Evolutionary conservation across 1,284 basidiomycete species (phyloP).

Genomic region (Irpex sp.): DNA sequence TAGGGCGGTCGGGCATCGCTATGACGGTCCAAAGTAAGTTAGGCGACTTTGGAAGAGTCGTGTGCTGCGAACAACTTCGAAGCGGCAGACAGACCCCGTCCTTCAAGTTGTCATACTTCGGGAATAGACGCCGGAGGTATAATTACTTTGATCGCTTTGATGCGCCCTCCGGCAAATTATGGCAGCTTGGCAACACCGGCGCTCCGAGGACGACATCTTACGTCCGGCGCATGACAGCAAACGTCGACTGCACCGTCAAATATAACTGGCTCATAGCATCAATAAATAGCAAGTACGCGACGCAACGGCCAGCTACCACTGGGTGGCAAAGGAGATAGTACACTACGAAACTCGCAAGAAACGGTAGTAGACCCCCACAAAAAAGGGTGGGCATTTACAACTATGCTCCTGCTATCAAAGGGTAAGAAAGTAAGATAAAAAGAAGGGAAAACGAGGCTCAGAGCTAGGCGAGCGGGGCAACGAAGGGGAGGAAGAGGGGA

Average conservation of each 20-base stretch:
- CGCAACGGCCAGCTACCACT: not conserved
- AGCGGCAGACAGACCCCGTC: not conserved
- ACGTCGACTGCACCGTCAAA: not conserved
- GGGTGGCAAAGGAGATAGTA: constrained; percentile 6
- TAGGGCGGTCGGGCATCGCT: not conserved
- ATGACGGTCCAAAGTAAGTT: not conserved
- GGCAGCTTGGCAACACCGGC: not conserved
- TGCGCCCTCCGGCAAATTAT: not conserved
- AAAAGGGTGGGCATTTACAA: constrained; percentile 10
- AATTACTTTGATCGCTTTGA: not conserved
- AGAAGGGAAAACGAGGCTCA: not conserved
- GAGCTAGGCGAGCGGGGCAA: not conserved
- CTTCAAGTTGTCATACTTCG: not conserved
- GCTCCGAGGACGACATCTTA: not conserved
- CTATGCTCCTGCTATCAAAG: constrained; percentile 4
- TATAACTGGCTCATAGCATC: not conserved
- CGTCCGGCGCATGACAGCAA: not conserved
- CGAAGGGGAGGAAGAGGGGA: not conserved
- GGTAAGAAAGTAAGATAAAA: not conserved
- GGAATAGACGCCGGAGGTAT: not conserved
- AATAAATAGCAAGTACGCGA: constrained; percentile 10
- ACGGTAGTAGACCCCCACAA: constrained; percentile 1
- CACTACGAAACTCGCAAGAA: constrained; percentile 6
- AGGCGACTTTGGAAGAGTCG: not conserved
- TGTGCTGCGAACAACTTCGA: not conserved